Evolutionary conservation across 257 asterid species (phyloP), one percentile per base, ranked within the genome.

Genomic region (Fraxinus quadrangulata): DNA sequence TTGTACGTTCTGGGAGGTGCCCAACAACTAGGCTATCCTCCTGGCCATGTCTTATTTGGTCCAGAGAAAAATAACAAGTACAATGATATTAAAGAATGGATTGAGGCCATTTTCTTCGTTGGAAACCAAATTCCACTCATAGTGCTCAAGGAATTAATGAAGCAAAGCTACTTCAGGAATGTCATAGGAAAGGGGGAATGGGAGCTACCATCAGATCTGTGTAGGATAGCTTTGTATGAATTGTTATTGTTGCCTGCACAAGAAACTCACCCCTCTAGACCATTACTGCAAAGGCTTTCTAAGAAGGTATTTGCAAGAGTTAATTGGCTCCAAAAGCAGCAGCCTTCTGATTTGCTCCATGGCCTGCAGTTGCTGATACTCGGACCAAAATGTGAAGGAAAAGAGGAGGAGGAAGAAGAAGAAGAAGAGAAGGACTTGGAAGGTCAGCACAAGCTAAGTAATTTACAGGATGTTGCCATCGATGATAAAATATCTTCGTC

Each of bases 331-430:
- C 72, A 19, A 16, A 26, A 67, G 77, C 63, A 71, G 24, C 49
- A 68, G 42, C 77, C 78, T 30, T 34, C 23, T 63, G 87, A 83
- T 70, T 28, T 83, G 75, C 77, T 83, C 42, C 84, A 80, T 5
- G 82, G 78, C 31, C 79, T 80, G 28, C 84, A 80, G 0, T 26
- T 36, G 54, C 56, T 69, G 12, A 10, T 83, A 13, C 36, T 80
- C 0, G 87, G 84, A 6, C 67, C 56, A n/a, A 56, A 70, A 42
- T 3, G 5, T 6, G 42, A 7, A 21, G 70, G 24, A 59, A 9
- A 21, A 4, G 21, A 33, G 1, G 67, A 16, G 4, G 66, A 72
- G 6, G 28, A 70, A 56, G 49, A 67, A 8, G 75, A 78, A 23
- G 24, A 36, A 2, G 75, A 45, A 2, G 75, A 74, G 0, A 72